Conservation (phyloP, 306 rosid genomes). For the Ormosia semicastrata region DNA sequence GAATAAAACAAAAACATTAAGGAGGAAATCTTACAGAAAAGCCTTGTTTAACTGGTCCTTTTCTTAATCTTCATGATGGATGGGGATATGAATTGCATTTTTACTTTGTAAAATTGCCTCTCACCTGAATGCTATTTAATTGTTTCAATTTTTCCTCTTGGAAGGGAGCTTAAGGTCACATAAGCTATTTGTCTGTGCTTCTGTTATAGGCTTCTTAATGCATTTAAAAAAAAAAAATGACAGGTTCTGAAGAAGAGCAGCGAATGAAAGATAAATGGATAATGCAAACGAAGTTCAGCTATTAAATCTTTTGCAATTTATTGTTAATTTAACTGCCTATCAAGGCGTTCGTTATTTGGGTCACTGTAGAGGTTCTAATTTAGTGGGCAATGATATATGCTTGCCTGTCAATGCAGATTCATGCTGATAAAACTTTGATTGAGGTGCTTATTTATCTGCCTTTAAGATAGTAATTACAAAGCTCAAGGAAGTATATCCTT, state of each 20-base stretch:
- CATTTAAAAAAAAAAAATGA: no score
- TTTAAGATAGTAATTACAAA: neutral
- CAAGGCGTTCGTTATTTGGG: neutral
- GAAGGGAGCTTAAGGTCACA: neutral
- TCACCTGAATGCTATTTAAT: neutral
- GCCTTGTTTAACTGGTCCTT: neutral
- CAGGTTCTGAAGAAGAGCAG: neutral
- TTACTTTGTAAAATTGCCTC: neutral
- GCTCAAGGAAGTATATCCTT: neutral
- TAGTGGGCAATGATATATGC: neutral
- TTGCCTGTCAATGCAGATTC: neutral
- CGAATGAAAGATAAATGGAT: neutral
- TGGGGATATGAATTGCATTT: neutral
- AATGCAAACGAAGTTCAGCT: neutral
- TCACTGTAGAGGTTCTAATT: neutral
- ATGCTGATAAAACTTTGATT: conserved; percentile 4
- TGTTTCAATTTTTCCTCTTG: neutral
- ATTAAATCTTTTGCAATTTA: neutral
- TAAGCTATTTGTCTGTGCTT: neutral
- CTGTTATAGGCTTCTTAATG: neutral
- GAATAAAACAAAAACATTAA: neutral
- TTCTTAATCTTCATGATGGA: neutral
- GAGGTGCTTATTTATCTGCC: neutral
- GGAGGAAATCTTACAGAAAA: neutral
- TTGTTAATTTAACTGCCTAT: neutral